Percentiles rank a stretch among this genome's conserved stretches.
Conservation (phyloP, 2,329 filamentous ascomycete genomes). For the Didymella exigua region DNA sequence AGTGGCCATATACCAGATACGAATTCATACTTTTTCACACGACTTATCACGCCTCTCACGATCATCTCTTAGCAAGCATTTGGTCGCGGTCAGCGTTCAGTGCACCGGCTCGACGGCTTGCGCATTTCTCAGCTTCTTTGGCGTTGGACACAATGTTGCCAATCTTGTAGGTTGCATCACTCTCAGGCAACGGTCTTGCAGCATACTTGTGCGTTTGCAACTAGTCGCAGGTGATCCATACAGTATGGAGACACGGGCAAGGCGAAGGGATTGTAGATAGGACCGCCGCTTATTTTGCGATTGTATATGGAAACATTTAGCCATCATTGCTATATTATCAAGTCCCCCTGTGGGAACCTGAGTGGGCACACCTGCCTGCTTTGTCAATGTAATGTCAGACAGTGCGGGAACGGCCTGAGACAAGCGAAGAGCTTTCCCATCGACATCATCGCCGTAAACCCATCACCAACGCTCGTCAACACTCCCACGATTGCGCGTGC, state of each 20-base stretch:
- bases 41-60: conserved; percentile 8
- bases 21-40: conserved; percentile 8
- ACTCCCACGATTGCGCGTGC: too few relatives aligned
- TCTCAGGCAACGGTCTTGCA: not conserved
- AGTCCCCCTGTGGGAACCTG: too few relatives aligned
- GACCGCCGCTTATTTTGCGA: not conserved
- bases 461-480: too few relatives aligned
- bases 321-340: too few relatives aligned
- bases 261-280: not conserved
- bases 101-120: not conserved
- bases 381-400: too few relatives aligned
- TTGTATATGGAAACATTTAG: not conserved
- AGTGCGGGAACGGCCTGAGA: too few relatives aligned
- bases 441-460: too few relatives aligned
- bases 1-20: conserved; percentile 8
- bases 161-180: not conserved
- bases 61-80: conserved; percentile 8
- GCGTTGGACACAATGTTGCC: not conserved
- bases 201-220: not conserved
- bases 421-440: too few relatives aligned
- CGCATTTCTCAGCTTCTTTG: not conserved
- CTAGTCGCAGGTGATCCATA: not conserved
- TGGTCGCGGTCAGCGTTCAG: not conserved
- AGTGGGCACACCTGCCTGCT: too few relatives aligned
- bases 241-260: not conserved